Percentiles rank a stretch among this genome's conserved stretches.
Conservation (phyloP, 331 rosid genomes). For the Malus hybrid region DNA sequence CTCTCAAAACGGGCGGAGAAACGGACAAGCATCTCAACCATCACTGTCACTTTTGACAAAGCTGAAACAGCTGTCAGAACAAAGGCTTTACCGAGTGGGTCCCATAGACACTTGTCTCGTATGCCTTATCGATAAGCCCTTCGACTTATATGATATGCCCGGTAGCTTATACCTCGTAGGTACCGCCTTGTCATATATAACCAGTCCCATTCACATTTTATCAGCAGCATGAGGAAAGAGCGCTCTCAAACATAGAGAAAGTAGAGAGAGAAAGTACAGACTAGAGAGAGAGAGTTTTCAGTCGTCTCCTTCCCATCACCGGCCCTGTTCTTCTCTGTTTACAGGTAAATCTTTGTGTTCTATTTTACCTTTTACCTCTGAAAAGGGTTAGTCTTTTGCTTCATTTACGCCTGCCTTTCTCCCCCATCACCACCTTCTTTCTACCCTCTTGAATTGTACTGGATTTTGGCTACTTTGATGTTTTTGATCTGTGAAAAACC, state of each 20-base stretch:
- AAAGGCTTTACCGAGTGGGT: background rate
- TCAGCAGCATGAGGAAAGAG: constrained; percentile 6
- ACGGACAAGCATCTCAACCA: constrained; percentile 1
- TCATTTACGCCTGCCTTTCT: background rate
- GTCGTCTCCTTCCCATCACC: background rate
- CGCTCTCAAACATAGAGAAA: background rate
- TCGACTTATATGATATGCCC: rapidly evolving
- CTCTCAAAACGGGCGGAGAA: background rate
- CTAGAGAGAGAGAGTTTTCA: background rate
- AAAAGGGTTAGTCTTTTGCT: constrained; percentile 6
- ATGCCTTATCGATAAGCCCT: rapidly evolving
- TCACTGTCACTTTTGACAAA: constrained; percentile 12
- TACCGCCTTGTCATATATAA: constrained; percentile 9
- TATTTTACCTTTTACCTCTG: background rate
- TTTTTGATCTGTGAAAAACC: constrained; percentile 13
- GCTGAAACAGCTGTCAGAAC: constrained; percentile 4
- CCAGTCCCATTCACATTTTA: background rate
- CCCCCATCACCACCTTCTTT: background rate
- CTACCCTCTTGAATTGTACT: background rate
- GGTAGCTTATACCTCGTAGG: rapidly evolving
- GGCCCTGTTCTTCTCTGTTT: constrained; percentile 6
- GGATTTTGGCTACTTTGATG: constrained; percentile 9
- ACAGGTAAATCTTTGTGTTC: background rate
- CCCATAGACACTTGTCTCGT: background rate
- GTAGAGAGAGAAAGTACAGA: background rate